phyloP scores from a whole-genome alignment of 108 stramenopile species.

The Cyclotella cryptica region DNA sequence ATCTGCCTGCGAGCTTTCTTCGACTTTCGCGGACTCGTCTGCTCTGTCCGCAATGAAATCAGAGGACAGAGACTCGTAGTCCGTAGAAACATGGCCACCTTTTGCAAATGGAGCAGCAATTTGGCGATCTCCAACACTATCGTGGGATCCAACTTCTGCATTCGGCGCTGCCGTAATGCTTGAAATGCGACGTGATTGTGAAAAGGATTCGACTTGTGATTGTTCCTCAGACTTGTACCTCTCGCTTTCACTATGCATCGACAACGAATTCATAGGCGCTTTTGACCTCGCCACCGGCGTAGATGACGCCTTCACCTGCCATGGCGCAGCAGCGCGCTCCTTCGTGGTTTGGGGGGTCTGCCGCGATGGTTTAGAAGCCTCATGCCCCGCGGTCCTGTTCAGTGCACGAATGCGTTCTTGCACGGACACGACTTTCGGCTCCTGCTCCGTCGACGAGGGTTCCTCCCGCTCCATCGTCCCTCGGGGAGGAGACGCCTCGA shows the following conservation, averaged over 20 bases:
- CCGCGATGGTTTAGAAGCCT: background rate
- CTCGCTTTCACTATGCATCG: background rate
- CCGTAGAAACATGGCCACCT: no score
- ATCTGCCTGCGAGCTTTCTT: background rate
- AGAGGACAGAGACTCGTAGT: no score
- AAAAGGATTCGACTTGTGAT: no score
- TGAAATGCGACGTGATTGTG: no score
- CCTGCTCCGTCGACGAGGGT: background rate
- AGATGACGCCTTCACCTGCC: background rate
- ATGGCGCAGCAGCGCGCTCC: background rate
- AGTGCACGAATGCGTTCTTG: conserved; percentile 25
- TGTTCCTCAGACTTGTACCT: no score
- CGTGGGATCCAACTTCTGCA: no score
- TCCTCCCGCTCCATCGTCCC: background rate
- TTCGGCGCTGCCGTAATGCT: no score
- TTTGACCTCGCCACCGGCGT: background rate
- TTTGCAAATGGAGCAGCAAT: no score
- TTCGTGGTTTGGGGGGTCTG: background rate
- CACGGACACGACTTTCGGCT: conserved; percentile 11
- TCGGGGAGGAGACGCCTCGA: background rate
- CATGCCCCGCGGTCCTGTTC: background rate
- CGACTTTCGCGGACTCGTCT: background rate
- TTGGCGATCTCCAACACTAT: no score
- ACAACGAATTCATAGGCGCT: background rate
- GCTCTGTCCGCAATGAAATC: background rate